Evolutionary conservation across 1,284 basidiomycete genomes (phyloP).

Genomic region (Ustilago lituana): DNA sequence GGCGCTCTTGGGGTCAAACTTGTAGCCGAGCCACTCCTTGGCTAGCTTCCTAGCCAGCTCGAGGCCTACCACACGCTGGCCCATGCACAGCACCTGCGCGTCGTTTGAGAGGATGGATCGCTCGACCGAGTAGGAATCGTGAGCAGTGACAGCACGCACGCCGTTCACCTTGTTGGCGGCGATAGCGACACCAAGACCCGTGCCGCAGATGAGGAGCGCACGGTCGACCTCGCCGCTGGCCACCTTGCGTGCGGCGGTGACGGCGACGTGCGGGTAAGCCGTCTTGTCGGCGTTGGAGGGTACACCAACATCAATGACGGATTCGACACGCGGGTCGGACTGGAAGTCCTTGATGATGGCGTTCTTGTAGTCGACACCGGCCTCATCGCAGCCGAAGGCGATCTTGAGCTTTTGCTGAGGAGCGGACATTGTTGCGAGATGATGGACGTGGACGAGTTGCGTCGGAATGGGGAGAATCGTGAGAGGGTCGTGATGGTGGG

Average conservation of each 20-base stretch:
- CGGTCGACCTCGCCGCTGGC: constrained; percentile 69
- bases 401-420: constrained; percentile 48
- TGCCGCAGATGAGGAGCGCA: constrained; percentile 70
- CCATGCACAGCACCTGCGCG: constrained; percentile 70
- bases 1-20: constrained; percentile 68
- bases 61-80: constrained; percentile 69
- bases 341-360: constrained; percentile 53
- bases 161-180: constrained; percentile 68
- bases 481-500: background rate
- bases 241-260: constrained; percentile 69
- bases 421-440: constrained; percentile 18
- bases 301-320: constrained; percentile 57
- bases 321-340: constrained; percentile 52
- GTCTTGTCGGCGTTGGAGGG: constrained; percentile 63
- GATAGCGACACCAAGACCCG: constrained; percentile 69
- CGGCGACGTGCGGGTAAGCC: constrained; percentile 69
- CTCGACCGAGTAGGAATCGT: constrained; percentile 70
- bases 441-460: background rate
- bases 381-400: constrained; percentile 52
- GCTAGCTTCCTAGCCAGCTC: constrained; percentile 69
- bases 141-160: constrained; percentile 68
- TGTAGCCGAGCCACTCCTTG: constrained; percentile 69
- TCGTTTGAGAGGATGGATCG: constrained; percentile 69
- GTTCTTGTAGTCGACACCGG: constrained; percentile 61
- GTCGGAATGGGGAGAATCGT: background rate